Percentiles rank a stretch among this genome's conserved stretches.
These are phyloP conservation scores for Fraxinus angustifolia DNA, from an alignment of 305 asterid genomes.

Conservation along the genomic window DNA sequence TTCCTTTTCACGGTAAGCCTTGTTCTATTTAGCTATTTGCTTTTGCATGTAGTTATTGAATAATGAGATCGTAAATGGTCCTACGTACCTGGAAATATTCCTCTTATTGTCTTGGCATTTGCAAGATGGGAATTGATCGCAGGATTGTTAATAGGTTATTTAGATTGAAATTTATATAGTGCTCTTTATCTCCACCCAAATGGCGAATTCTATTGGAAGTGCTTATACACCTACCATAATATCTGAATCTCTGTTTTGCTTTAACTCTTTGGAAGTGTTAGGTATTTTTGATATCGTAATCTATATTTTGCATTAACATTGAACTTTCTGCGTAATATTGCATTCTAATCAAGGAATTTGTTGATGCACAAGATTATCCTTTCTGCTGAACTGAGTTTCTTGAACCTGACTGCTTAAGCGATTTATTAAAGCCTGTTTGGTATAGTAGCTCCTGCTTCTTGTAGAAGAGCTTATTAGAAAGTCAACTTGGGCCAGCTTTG, in stretches of 20 bases:
- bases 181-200: neutral
- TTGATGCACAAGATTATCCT: neutral
- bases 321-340: neutral
- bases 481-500: neutral
- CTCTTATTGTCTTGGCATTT: neutral
- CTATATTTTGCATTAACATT: neutral
- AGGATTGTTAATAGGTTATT: neutral
- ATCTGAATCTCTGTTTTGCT: neutral
- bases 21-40: neutral
- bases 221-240: neutral
- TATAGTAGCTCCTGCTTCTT: neutral
- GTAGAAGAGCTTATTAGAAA: neutral
- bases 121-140: neutral
- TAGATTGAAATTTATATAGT: neutral
- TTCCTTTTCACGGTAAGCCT: constrained; percentile 36
- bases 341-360: neutral
- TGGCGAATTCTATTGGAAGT: neutral
- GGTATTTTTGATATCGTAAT: neutral
- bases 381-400: neutral
- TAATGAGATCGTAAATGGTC: neutral
- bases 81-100: neutral
- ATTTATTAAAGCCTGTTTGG: neutral
- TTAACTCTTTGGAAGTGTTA: neutral
- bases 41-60: neutral
- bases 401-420: neutral